These are phyloP conservation scores for Chytriomyces confervae DNA, from an alignment of 192 early-diverging fungal genomes.

Conservation along the genomic window DNA sequence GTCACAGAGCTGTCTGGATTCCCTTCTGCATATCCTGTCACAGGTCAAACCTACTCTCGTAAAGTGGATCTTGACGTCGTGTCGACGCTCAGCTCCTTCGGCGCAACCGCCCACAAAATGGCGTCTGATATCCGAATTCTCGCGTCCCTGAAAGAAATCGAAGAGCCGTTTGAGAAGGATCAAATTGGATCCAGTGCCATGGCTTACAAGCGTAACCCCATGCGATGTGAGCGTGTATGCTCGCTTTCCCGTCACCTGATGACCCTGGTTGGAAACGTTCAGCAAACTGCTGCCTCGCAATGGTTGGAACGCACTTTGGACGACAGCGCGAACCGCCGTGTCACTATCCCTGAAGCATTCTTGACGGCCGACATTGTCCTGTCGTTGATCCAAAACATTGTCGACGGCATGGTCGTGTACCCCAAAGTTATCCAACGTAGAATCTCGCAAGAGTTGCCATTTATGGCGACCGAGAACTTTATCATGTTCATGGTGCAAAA, in stretches of 20 bases:
- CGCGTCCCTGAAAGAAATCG: constrained; percentile 96
- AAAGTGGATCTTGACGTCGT: constrained; percentile 96
- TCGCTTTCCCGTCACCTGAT: constrained; percentile 94
- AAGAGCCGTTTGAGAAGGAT: constrained; percentile 99
- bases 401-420: constrained; percentile 96
- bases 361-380: constrained; percentile 96
- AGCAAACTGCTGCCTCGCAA: constrained; percentile 90
- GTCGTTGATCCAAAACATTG: constrained; percentile 94
- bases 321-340: constrained; percentile 95
- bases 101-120: constrained; percentile 95
- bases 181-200: constrained; percentile 98
- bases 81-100: constrained; percentile 85
- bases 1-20: constrained; percentile 92
- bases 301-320: constrained; percentile 99
- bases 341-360: constrained; percentile 95
- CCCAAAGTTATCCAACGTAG: constrained; percentile 90
- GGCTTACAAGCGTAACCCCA: constrained; percentile 99
- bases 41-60: constrained; percentile 98
- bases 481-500: constrained; percentile 96
- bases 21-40: constrained; percentile 82
- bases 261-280: constrained; percentile 83
- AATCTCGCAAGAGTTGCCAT: constrained; percentile 93
- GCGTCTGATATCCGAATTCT: constrained; percentile 95
- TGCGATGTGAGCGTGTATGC: constrained; percentile 98
- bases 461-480: constrained; percentile 99